phyloP scores from a whole-genome alignment of 2,329 filamentous ascomycete species.

The Ophiocordyceps robertsii region DNA sequence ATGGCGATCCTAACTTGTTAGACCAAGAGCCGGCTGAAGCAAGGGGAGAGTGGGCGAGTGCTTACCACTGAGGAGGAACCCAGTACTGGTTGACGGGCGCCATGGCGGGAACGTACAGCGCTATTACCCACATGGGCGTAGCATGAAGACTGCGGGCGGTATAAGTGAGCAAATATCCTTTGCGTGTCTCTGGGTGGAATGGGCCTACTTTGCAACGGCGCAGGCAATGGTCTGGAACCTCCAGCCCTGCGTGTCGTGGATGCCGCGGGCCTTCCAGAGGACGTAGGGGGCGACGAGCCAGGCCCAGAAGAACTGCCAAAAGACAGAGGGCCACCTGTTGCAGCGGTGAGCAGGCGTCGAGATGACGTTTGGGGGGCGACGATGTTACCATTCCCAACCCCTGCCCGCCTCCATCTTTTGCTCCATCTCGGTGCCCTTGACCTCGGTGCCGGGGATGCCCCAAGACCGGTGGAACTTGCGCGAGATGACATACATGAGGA shows the following conservation, averaged over 20 bases:
- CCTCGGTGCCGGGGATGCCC: constrained; percentile 46
- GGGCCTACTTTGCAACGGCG: constrained; percentile 28
- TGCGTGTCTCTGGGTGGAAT: constrained; percentile 31
- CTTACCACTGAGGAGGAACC: constrained; percentile 45
- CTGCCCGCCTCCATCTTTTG: constrained; percentile 27
- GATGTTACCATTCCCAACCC: constrained; percentile 51
- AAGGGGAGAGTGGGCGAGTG: constrained; percentile 23
- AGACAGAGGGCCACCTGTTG: constrained; percentile 37
- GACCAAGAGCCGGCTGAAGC: neutral
- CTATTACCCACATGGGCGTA: constrained; percentile 54
- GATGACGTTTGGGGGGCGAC: no score
- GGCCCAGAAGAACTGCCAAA: constrained; percentile 53
- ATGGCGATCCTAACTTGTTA: constrained; percentile 21
- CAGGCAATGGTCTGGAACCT: constrained; percentile 45
- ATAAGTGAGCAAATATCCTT: constrained; percentile 44
- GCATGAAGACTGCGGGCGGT: constrained; percentile 48
- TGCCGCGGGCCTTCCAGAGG: constrained; percentile 45
- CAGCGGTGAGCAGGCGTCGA: neutral
- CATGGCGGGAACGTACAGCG: constrained; percentile 38
- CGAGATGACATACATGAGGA: constrained; percentile 47
- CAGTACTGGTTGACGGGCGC: constrained; percentile 38
- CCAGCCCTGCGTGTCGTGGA: constrained; percentile 55
- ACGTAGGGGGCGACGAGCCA: constrained; percentile 48
- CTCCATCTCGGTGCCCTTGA: constrained; percentile 37
- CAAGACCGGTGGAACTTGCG: constrained; percentile 48